These are phyloP conservation scores for Aspergillus glaucus DNA, from an alignment of 2,329 filamentous ascomycete species.

Conservation along the genomic window DNA sequence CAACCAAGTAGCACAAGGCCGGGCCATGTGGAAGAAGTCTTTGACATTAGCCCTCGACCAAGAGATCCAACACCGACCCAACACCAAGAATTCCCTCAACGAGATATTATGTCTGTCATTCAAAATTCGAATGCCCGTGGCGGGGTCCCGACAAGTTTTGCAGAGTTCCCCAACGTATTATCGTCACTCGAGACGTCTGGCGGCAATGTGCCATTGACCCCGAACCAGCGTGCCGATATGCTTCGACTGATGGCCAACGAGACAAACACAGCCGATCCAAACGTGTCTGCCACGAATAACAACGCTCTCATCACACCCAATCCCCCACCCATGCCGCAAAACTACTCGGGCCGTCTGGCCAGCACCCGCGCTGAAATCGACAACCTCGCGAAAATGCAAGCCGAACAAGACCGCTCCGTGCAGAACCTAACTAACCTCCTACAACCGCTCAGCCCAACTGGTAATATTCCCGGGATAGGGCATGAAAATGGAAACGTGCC, in stretches of 20 bases:
- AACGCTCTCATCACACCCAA: constrained; percentile 53
- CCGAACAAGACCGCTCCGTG: constrained; percentile 70
- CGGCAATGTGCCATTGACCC: constrained; percentile 39
- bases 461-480: constrained; percentile 64
- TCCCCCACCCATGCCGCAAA: constrained; percentile 49
- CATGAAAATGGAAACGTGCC: constrained; percentile 36
- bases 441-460: constrained; percentile 72
- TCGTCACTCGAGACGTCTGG: constrained; percentile 40
- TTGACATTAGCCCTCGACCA: constrained; percentile 33
- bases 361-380: constrained; percentile 71
- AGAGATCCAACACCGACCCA: constrained; percentile 14
- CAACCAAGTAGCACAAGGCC: constrained; percentile 25
- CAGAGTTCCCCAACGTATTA: constrained; percentile 41
- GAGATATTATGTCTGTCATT: constrained; percentile 46
- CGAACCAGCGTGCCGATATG: constrained; percentile 43
- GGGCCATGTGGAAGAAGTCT: constrained; percentile 40
- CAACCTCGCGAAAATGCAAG: constrained; percentile 69
- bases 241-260: constrained; percentile 43
- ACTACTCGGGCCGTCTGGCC: constrained; percentile 46
- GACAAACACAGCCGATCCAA: constrained; percentile 37
- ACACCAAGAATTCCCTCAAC: constrained; percentile 26
- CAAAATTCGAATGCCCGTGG: constrained; percentile 42
- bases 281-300: constrained; percentile 37
- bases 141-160: constrained; percentile 30
- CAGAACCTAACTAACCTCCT: constrained; percentile 67